Evolutionary conservation across 768 basidiomycete species (phyloP), one percentile per base, ranked within the genome.

Genomic region (Multifurca ochricompacta): DNA sequence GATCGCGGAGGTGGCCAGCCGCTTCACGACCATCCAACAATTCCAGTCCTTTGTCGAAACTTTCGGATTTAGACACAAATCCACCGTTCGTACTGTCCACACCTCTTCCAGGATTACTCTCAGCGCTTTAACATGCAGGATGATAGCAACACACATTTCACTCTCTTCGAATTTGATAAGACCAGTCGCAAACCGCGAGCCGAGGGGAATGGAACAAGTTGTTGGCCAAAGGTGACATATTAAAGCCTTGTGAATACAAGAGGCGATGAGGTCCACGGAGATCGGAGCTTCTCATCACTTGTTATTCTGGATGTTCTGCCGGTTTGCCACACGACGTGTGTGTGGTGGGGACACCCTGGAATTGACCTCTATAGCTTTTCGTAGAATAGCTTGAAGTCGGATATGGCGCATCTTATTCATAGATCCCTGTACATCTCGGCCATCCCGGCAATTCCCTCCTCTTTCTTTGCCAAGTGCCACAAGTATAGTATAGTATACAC

Each of bases 221-320:
- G 21, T 46, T 79, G 63, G 70, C 72, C 8, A 77, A 74, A 62
- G 78, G 81, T 14, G 64, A 67, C 51, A 63, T 88, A 34, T 73
- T 96, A 54, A 91, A 90, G 68, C 83, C 93, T 32, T 96, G 92
- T 69, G 89, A 95, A 71, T 96, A 96, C 68, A 96, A 95, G 67
- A 77, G 87, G 62, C 76, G 92, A 65, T 95, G 69, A 77, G 25
- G 21, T 40, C 51, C 34, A 23, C 21, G 21, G 34, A 51, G 21
- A 30, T 36, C 23, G 30, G n/a, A 25, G 35, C 16, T 36, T 18
- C 32, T 41, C 16, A 4, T 31, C 13, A n/a, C n/a, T n/a, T n/a
- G n/a, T n/a, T n/a, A n/a, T n/a, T n/a, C n/a, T n/a, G n/a, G n/a
- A n/a, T n/a, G n/a, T n/a, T n/a, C n/a, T n/a, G n/a, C n/a, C n/a